Evolutionary conservation across 768 basidiomycete species (phyloP), one percentile per base, ranked within the genome.

Genomic region (Dioszegia crocea): DNA sequence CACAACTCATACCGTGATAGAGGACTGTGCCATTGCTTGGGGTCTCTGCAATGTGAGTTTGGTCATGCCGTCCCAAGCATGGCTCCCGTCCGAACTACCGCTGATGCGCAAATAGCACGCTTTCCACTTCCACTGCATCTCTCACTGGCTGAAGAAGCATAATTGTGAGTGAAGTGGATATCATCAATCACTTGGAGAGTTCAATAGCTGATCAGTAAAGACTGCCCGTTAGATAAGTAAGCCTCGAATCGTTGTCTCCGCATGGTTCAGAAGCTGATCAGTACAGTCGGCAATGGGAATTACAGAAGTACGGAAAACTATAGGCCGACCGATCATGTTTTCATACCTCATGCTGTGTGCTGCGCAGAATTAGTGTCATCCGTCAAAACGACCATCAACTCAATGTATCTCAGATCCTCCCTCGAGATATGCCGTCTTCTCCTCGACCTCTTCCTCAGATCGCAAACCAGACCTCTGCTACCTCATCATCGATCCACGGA

Each of bases 101-200:
- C 56, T 14, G 30, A 47, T 41, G 11, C 50, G 17, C n/a, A 17
- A 14, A 36, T 17, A 63, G 91, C 94, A 98, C 75, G 94, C 94
- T 5, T 98, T 97, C 83, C 94, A 98, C 80, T 98, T 97, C 80
- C 94, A 97, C 77, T 98, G 94, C 79, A 98, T 98, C 77, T 93
- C 92, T 6, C 86, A 96, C 41, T 99, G 96, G 96, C 82, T 98
- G 61, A 99, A 98, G 83, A 98, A 94, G 29, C 70, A 76, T 41
- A 74, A 76, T 63, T 74, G 76, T 77, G 44, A 57, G 76, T 62
- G 21, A 23, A 26, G 9, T 43, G 17, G 36, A 9, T 17, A 8
- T 17, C 21, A 6, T 10, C 8, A 43, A 17, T 43, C 9, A 17
- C 9, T 5, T 43, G 9, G 16, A 43, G n/a, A 43, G 5, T 43